Evolutionary conservation across 2,329 filamentous ascomycete species (phyloP).

Genomic region (Cylindrodendrum hubeiense): DNA sequence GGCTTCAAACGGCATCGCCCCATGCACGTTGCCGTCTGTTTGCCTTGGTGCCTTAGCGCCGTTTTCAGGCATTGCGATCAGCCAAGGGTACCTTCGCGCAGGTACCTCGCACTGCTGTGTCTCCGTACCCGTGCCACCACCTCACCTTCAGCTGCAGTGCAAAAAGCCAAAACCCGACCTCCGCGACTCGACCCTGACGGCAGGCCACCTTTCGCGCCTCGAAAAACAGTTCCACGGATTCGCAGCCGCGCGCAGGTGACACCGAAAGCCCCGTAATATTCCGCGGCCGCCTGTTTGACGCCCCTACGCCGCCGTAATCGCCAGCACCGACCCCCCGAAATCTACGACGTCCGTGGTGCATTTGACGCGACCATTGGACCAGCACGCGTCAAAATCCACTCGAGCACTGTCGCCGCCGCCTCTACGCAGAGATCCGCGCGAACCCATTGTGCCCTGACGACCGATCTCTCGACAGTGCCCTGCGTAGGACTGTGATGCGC

Average conservation of each 20-base stretch:
- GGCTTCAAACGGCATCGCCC: neutral
- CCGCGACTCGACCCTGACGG: slow-evolving; percentile 9
- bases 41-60: slow-evolving; percentile 50
- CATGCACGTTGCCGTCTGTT: slow-evolving; percentile 31
- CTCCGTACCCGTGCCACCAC: slow-evolving; percentile 27
- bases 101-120: slow-evolving; percentile 32
- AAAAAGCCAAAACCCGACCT: slow-evolving; percentile 30
- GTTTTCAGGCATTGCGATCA: slow-evolving; percentile 43
- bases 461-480: slow-evolving; percentile 11
- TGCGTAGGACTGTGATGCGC: slow-evolving; percentile 44
- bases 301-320: slow-evolving; percentile 9
- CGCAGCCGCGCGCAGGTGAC: slow-evolving; percentile 4
- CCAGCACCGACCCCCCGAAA: slow-evolving; percentile 6
- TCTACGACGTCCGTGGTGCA: slow-evolving; percentile 24
- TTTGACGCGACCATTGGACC: slow-evolving; percentile 45
- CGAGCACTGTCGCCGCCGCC: slow-evolving; percentile 35
- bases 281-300: neutral
- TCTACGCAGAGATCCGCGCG: slow-evolving; percentile 34
- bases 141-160: slow-evolving; percentile 25
- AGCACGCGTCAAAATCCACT: slow-evolving; percentile 47
- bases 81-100: slow-evolving; percentile 39
- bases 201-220: slow-evolving; percentile 21
- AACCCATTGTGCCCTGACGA: slow-evolving; percentile 45
- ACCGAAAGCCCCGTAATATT: neutral
- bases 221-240: slow-evolving; percentile 14